phyloP scores from a whole-genome alignment of 108 stramenopile genomes.

The Cylindrotheca fusiformis region DNA sequence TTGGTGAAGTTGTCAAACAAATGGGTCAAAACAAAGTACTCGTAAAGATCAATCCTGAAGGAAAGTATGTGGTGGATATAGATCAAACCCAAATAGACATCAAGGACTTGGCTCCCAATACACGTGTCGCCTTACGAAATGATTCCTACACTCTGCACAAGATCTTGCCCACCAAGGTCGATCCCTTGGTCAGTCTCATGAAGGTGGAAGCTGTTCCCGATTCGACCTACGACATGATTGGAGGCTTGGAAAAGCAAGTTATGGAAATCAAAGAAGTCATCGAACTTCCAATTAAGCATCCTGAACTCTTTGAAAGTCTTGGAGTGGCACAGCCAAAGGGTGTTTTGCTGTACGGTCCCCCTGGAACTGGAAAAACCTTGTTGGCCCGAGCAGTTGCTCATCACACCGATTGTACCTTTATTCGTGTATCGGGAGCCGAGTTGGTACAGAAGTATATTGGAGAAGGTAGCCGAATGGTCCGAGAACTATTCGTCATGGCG shows the following conservation, averaged over 20 bases:
- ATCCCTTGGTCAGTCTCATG: constrained; percentile 98
- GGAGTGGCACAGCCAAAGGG: constrained; percentile 99
- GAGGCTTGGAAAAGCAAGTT: constrained; percentile 98
- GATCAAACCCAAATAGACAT: constrained; percentile 95
- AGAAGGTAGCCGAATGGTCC: constrained; percentile 99
- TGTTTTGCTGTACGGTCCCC: constrained; percentile 97
- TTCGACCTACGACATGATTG: constrained; percentile 99
- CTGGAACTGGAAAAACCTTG: constrained; percentile 99
- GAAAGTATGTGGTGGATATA: constrained; percentile 99
- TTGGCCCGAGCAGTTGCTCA: constrained; percentile 99
- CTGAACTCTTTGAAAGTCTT: constrained; percentile 97
- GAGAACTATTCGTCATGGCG: constrained; percentile 99
- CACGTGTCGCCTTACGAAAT: constrained; percentile 96
- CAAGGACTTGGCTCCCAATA: constrained; percentile 95
- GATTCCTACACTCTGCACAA: constrained; percentile 99
- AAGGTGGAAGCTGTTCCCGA: constrained; percentile 99
- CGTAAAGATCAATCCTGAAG: constrained; percentile 98
- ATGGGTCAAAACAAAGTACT: constrained; percentile 99
- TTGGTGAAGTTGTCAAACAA: constrained; percentile 99
- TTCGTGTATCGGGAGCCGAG: constrained; percentile 98
- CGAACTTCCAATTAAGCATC: constrained; percentile 99
- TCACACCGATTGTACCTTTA: constrained; percentile 99
- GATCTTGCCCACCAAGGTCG: constrained; percentile 98
- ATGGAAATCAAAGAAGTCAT: constrained; percentile 99
- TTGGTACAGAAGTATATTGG: constrained; percentile 99